Base-by-base conservation (phyloP, 2,329 filamentous ascomycete genomes). In the Venturia oleaginea region DNA sequence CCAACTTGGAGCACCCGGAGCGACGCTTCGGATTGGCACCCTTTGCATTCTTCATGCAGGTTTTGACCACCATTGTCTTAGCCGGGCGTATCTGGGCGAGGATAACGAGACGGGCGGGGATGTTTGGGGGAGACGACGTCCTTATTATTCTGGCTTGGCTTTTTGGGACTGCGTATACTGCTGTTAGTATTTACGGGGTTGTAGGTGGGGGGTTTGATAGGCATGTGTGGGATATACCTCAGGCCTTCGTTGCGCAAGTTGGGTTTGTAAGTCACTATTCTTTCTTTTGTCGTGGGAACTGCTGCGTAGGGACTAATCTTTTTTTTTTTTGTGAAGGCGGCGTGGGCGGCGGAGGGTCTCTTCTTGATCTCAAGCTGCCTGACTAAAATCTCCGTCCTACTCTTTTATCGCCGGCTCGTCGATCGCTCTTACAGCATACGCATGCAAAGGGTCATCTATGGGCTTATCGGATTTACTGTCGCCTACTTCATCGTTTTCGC, bases 391-490 rank as follows among this genome's bases (percentile, higher is more conserved):
- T 73, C 71, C 22, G 71, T 73, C 46, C 64, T 74, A 11, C 63
- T 73, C 30, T 68, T 72, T 37, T 72, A 73, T 67, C 71, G 70
- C 55, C 71, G 70, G 43, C 72, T 74, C 40, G 71, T 74, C 63
- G 63, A 67, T 6, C 6, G 66, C 68, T 10, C 68, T 48, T 42
- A 69, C 32, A 62, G 38, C 30, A 27, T 19, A 22, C 17, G 7
- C 5, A 24, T 57, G 11, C 54, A 43, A 4, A 69, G 67, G 65
- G 68, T 71, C n/a, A 71, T 76, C 10, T 70, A 68, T 24, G 71
- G 70, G 46, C 66, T 67, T 10, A 67, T 71, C 11, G 64, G 65
- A 3, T 68, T 73, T n/a, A 69, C 69, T 40, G 30, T 64, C 27
- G 67, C 69, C 27, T 68, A 72, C 34, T 68, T 61, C 3, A 66